These are phyloP conservation scores for Aurantiochytrium sp. DNA, from an alignment of 108 stramenopile species.

Conservation along the genomic window DNA sequence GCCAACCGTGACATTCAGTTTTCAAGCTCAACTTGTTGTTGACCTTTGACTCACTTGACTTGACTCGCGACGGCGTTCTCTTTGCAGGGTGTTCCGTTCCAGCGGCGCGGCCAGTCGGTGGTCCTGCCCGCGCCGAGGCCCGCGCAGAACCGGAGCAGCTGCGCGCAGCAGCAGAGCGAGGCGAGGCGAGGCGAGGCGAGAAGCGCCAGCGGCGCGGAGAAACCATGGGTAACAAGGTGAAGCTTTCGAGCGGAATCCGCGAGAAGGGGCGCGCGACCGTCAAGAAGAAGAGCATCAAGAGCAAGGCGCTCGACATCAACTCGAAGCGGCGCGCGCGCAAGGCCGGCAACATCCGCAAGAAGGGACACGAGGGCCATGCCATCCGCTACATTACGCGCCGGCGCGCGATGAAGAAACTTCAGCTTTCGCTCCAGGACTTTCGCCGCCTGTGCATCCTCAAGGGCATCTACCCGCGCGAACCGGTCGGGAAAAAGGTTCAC, in stretches of 20 bases:
- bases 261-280: neutral
- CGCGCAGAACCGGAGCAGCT: no score
- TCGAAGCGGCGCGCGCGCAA: conserved; percentile 84
- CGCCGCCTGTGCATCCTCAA: conserved; percentile 97
- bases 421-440: conserved; percentile 92
- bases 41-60: no score
- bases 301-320: conserved; percentile 46
- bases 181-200: neutral
- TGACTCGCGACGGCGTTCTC: no score
- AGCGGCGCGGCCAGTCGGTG: no score
- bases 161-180: no score
- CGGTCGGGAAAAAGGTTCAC: conserved; percentile 49
- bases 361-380: conserved; percentile 74
- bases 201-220: neutral
- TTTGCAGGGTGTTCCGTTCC: no score
- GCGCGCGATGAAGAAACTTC: conserved; percentile 75
- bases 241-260: neutral
- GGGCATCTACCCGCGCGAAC: conserved; percentile 95
- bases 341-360: conserved; percentile 91
- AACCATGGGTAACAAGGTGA: neutral
- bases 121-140: no score
- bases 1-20: no score
- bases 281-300: conserved; percentile 17
- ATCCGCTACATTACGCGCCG: conserved; percentile 89
- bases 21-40: no score